A percentile compares a stretch with the other conserved stretches of the same genome.
Conservation (phyloP, 2,329 filamentous ascomycete species). For the Ophiostoma himal-ulmi region DNA sequence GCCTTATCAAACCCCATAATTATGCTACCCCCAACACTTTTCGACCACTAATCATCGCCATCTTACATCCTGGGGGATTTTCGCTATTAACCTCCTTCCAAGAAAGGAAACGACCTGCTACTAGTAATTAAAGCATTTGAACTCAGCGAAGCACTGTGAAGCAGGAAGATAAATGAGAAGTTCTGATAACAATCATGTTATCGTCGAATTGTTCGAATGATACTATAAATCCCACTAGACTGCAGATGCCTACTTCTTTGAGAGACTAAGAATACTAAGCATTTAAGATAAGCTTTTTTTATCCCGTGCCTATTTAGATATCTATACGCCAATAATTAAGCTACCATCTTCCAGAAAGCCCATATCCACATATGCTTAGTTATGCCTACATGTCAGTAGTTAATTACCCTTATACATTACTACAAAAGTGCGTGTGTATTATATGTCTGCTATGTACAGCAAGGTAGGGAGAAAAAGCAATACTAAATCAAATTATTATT, state of each 20-base stretch:
- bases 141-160: background rate
- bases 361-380: no score
- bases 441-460: no score
- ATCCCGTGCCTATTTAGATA: background rate
- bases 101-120: slow-evolving; percentile 19
- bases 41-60: background rate
- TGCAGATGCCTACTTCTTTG: background rate
- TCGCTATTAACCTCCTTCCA: slow-evolving; percentile 19
- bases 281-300: background rate
- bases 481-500: no score
- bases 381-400: no score
- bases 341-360: background rate
- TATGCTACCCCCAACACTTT: background rate
- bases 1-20: background rate
- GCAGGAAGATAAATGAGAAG: background rate
- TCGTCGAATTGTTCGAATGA: background rate
- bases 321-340: background rate
- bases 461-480: no score
- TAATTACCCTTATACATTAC: no score
- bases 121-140: background rate
- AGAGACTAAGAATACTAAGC: background rate
- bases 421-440: no score
- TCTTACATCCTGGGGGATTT: background rate
- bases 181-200: background rate
- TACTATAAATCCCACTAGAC: background rate